These are phyloP conservation scores for Echites panduratus DNA, from an alignment of 257 asterid species.

Conservation along the genomic window DNA sequence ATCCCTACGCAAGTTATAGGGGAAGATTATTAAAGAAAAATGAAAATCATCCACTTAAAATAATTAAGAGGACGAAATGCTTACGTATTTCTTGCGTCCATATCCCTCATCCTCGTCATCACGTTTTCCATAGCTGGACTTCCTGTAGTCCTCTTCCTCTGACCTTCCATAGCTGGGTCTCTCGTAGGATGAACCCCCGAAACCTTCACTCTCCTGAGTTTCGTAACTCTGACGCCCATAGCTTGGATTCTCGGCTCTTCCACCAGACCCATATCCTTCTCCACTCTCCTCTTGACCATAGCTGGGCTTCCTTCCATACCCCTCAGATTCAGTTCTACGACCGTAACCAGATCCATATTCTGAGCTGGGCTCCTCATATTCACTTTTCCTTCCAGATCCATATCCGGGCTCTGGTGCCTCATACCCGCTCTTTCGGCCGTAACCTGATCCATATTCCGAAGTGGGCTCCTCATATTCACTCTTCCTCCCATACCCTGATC, in stretches of 20 bases:
- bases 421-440: too few species aligned
- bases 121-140: slow-evolving; percentile 22
- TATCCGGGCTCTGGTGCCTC: too few species aligned
- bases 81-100: slow-evolving; percentile 75
- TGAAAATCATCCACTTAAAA: too few species aligned
- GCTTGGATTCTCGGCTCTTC: slow-evolving; percentile 31
- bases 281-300: slow-evolving; percentile 9
- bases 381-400: slow-evolving; percentile 32
- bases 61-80: slow-evolving; percentile 10
- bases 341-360: slow-evolving; percentile 29
- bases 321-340: slow-evolving; percentile 18
- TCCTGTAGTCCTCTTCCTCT: slow-evolving; percentile 34
- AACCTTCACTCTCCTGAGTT: slow-evolving; percentile 18
- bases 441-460: slow-evolving; percentile 25
- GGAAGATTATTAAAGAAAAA: neutral
- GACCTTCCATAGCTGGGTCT: slow-evolving; percentile 63
- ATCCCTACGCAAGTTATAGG: neutral
- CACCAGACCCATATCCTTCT: slow-evolving; percentile 24
- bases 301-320: slow-evolving; percentile 19
- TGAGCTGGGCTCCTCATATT: slow-evolving; percentile 18
- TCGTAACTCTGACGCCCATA: slow-evolving; percentile 31
- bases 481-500: slow-evolving; percentile 18
- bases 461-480: slow-evolving; percentile 20
- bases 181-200: slow-evolving; percentile 30
- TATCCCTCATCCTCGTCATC: slow-evolving; percentile 25